Evolutionary conservation across 192 early-diverging fungal species (phyloP).

Genomic region (Lobulomyces angularis): DNA sequence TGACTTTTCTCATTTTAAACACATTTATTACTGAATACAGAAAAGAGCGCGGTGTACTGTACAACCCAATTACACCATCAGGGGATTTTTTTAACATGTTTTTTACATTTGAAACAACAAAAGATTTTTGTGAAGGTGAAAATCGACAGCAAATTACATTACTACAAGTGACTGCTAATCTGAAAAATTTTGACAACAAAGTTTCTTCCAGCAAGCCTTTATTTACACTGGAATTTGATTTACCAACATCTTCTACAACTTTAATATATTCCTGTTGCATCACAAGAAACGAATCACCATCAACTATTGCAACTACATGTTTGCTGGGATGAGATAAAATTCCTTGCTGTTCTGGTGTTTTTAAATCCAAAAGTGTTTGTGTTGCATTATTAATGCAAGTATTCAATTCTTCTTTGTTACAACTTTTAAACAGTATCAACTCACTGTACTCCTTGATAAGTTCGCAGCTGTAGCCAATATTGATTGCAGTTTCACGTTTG

Average conservation of each 20-base stretch:
- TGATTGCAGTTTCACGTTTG: conserved; percentile 53
- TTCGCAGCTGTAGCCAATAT: conserved; percentile 61
- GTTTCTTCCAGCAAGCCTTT: conserved; percentile 23
- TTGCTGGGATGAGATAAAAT: no score
- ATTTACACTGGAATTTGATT: no score
- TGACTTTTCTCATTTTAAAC: no score
- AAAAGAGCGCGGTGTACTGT: neutral
- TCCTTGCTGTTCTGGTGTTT: no score
- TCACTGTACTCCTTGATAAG: conserved; percentile 39
- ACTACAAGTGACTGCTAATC: conserved; percentile 59
- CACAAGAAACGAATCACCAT: no score
- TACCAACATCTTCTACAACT: conserved; percentile 32
- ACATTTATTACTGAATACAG: no score
- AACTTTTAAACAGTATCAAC: conserved; percentile 23
- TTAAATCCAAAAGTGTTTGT: no score
- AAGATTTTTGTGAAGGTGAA: conserved; percentile 78
- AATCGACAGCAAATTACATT: conserved; percentile 85
- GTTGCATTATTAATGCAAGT: no score
- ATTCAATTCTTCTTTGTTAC: no score
- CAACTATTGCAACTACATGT: no score
- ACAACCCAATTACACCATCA: conserved; percentile 3
- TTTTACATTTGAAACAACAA: conserved; percentile 54
- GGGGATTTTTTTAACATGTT: conserved; percentile 1
- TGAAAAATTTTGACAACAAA: conserved; percentile 50
- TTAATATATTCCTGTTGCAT: no score